A percentile compares a stretch with the other conserved stretches of the same genome.
Conservation (phyloP, 495 filamentous ascomycete genomes). For the Aspergillus sparsus region DNA sequence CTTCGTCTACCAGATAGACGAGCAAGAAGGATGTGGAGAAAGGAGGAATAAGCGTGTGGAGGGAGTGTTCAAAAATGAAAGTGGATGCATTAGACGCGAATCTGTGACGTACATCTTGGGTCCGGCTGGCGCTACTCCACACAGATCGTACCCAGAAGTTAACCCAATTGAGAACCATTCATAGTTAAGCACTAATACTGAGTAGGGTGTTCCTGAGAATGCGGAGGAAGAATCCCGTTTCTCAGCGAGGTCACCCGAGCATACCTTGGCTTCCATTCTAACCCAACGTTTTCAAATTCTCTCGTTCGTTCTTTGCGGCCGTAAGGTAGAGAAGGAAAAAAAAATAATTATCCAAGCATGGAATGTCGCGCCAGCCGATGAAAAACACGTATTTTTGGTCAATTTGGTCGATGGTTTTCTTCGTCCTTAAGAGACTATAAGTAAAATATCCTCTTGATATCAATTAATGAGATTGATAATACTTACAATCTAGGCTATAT, state of each 20-base stretch:
- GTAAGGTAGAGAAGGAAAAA: too few relatives aligned
- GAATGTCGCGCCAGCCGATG: too few relatives aligned
- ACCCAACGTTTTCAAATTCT: neutral
- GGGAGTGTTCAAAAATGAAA: neutral
- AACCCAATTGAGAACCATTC: neutral
- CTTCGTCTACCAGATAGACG: neutral
- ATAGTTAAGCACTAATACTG: too few relatives aligned
- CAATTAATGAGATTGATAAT: too few relatives aligned
- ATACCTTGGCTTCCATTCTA: neutral
- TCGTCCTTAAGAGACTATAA: too few relatives aligned
- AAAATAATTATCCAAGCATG: too few relatives aligned
- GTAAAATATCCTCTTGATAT: too few relatives aligned
- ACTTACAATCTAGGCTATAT: too few relatives aligned
- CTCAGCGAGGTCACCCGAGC: neutral
- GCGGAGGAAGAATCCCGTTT: neutral
- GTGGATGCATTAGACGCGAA: neutral
- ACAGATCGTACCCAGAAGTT: neutral
- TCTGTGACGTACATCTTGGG: neutral
- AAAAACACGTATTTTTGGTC: too few relatives aligned
- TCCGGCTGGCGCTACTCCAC: constrained; percentile 1
- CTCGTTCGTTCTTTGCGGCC: neutral
- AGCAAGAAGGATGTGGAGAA: neutral
- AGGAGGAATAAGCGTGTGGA: neutral
- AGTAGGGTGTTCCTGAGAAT: constrained; percentile 1
- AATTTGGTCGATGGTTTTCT: too few relatives aligned